Percentiles rank a stretch among this genome's conserved stretches.
These are phyloP conservation scores for Pseudoneurospora amorphoporcata DNA, from an alignment of 495 filamentous ascomycete species.

Conservation along the genomic window DNA sequence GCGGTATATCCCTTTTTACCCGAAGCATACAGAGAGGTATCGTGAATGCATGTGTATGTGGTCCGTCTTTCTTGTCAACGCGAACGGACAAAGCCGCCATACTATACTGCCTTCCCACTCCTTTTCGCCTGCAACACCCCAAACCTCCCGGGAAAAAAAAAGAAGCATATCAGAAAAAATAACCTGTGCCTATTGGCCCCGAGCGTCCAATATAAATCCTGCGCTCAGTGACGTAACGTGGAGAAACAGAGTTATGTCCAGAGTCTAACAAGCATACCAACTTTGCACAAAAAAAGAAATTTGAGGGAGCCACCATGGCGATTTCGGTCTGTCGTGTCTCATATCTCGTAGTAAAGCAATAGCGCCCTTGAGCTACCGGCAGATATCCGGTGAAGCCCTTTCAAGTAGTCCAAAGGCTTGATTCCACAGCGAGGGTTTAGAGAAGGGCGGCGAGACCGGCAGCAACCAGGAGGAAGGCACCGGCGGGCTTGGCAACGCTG, in stretches of 20 bases:
- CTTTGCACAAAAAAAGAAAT: constrained; percentile 19
- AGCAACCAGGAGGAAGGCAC: constrained; percentile 14
- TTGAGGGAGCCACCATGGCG: constrained; percentile 8
- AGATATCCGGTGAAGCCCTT: constrained; percentile 1
- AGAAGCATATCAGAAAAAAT: constrained; percentile 7
- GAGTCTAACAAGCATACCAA: constrained; percentile 17
- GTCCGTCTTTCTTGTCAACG: constrained; percentile 8
- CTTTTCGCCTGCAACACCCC: background rate
- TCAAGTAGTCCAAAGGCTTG: constrained; percentile 6
- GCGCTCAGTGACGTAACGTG: constrained; percentile 3
- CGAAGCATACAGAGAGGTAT: background rate
- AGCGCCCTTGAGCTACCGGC: constrained; percentile 2
- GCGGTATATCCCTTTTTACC: constrained; percentile 11
- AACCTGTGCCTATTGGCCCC: constrained; percentile 3
- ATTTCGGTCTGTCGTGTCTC: constrained; percentile 22
- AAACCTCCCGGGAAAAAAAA: constrained; percentile 1
- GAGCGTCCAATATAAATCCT: constrained; percentile 6
- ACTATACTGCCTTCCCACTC: constrained; percentile 3
- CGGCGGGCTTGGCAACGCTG: constrained; percentile 13
- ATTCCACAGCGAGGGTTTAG: constrained; percentile 20
- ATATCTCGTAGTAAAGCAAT: constrained; percentile 23
- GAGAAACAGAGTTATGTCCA: constrained; percentile 3
- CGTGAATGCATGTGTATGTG: constrained; percentile 9
- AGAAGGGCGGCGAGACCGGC: constrained; percentile 24
- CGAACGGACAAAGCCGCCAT: constrained; percentile 8